A percentile compares a stretch with the other conserved stretches of the same genome.
Evolutionary conservation across 2,329 filamentous ascomycete genomes (phyloP).

Genomic region (Grosmannia serpens): DNA sequence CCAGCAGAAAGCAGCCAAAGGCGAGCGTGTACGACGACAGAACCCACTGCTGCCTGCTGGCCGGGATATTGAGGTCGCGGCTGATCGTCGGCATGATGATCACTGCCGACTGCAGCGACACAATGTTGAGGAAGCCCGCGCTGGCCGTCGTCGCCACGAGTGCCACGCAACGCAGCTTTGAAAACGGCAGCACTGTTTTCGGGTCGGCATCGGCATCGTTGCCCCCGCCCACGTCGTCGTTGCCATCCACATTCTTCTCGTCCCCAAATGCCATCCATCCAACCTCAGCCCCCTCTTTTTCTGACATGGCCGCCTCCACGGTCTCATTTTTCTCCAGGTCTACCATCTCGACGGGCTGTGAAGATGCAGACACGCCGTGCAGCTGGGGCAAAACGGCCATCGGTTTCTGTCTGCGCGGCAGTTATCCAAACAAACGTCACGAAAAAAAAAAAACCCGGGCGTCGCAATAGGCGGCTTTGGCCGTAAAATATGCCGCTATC

Average conservation of each 20-base stretch:
- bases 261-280: not conserved
- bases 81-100: constrained; percentile 51
- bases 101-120: constrained; percentile 45
- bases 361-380: not conserved
- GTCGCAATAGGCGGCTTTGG: not conserved
- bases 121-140: constrained; percentile 44
- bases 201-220: not conserved
- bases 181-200: constrained; percentile 14
- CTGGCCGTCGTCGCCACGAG: constrained; percentile 42
- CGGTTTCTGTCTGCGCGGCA: not conserved
- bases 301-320: not conserved
- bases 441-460: not conserved
- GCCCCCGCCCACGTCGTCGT: not conserved
- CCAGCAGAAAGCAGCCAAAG: constrained; percentile 54
- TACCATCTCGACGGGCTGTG: not conserved
- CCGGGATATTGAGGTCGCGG: constrained; percentile 40
- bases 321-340: not conserved
- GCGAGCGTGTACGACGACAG: constrained; percentile 52
- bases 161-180: constrained; percentile 37
- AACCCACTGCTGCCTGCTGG: constrained; percentile 50
- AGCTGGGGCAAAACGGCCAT: not conserved
- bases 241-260: not conserved
- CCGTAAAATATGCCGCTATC: not conserved
- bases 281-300: not conserved
- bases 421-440: not conserved